Conservation (phyloP, 2,329 filamentous ascomycete genomes). For the Colletotrichum destructivum region DNA sequence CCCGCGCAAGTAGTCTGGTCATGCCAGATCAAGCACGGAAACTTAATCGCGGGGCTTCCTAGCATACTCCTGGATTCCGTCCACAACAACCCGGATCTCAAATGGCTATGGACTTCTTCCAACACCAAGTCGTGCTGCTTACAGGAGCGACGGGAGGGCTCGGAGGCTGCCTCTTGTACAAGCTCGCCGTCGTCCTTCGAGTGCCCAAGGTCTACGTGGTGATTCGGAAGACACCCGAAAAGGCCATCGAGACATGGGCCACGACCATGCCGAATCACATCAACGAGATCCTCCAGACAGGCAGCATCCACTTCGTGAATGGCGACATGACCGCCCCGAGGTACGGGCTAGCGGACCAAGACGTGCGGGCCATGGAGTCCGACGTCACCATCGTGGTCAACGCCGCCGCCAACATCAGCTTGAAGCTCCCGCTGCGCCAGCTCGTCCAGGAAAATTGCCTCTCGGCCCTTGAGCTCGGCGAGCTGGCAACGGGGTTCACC, state of each 20-base stretch:
- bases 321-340: not conserved
- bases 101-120: not conserved
- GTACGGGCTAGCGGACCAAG: not conserved
- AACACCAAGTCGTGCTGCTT: not conserved
- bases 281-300: not conserved
- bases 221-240: slow-evolving; percentile 1
- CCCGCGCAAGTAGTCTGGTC: too few relatives aligned
- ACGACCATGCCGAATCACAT: not conserved
- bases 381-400: slow-evolving; percentile 1
- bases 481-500: not conserved
- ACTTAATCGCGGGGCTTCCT: not conserved
- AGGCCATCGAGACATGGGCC: slow-evolving; percentile 1
- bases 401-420: not conserved
- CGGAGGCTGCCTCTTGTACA: not conserved
- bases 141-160: not conserved
- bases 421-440: not conserved
- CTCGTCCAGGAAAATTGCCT: not conserved
- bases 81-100: too few relatives aligned
- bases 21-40: not conserved
- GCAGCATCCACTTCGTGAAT: not conserved
- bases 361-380: not conserved
- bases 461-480: not conserved
- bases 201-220: slow-evolving; percentile 8
- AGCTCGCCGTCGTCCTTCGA: not conserved
- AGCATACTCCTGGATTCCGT: too few relatives aligned